phyloP scores from a whole-genome alignment of 1,284 basidiomycete species.

The Coriolopsis trogii region DNA sequence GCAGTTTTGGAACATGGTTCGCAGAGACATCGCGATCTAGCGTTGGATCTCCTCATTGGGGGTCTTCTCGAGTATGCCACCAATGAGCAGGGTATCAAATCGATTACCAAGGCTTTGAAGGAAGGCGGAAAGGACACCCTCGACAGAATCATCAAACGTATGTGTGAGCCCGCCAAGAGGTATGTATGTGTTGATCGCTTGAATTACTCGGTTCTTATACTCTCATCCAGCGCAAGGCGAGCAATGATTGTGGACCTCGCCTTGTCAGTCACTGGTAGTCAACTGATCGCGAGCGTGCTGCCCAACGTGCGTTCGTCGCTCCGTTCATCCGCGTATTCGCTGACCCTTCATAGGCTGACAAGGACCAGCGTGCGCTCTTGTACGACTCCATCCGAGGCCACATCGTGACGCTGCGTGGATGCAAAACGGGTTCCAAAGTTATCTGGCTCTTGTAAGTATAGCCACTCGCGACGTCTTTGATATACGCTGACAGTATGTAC shows the following conservation, averaged over 20 bases:
- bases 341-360: constrained; percentile 59
- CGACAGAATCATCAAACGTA: constrained; percentile 69
- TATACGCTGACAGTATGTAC: too few relatives aligned
- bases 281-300: constrained; percentile 76
- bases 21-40: constrained; percentile 67
- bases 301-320: constrained; percentile 54
- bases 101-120: constrained; percentile 80
- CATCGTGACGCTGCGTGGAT: constrained; percentile 81
- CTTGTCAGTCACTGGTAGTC: constrained; percentile 79
- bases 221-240: constrained; percentile 60
- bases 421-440: constrained; percentile 85
- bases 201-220: not conserved
- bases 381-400: constrained; percentile 85
- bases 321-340: not conserved
- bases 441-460: constrained; percentile 91
- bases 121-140: constrained; percentile 76
- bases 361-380: constrained; percentile 74
- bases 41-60: constrained; percentile 70
- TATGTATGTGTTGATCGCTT: constrained; percentile 33
- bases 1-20: constrained; percentile 81
- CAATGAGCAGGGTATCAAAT: constrained; percentile 82
- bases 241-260: constrained; percentile 84
- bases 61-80: constrained; percentile 77
- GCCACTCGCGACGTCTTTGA: too few relatives aligned
- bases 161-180: constrained; percentile 84